Evolutionary conservation across 169 alveolate genomes (phyloP).

Genomic region (Plasmodium yoelii): DNA sequence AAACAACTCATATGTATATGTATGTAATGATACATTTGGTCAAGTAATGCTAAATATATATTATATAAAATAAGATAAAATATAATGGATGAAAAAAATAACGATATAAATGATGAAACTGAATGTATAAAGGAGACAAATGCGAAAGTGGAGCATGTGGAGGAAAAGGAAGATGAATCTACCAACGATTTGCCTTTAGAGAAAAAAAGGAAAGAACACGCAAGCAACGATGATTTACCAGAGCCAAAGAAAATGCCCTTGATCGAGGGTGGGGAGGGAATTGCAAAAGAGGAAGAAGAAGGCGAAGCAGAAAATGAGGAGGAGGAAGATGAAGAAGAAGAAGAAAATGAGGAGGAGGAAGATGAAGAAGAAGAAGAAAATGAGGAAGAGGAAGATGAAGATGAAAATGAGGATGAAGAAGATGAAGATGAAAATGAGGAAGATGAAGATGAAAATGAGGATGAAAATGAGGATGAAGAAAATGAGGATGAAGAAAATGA

Average conservation of each 20-base stretch:
- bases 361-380: conserved; percentile 16
- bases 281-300: no score
- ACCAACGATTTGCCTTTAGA: no score
- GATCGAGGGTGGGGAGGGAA: neutral
- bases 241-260: no score
- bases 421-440: conserved; percentile 3
- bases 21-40: no score
- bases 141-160: neutral
- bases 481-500: neutral
- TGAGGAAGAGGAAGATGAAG: neutral
- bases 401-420: conserved; percentile 14
- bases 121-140: no score
- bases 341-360: neutral
- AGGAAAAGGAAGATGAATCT: neutral
- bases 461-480: neutral
- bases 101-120: no score
- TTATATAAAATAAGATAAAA: no score
- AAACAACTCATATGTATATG: no score
- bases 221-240: no score
- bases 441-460: neutral
- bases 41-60: no score
- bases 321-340: conserved; percentile 3
- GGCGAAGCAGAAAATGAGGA: conserved; percentile 17
- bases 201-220: no score
- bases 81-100: no score